Base-by-base conservation (phyloP, 192 early-diverging fungal species). In the Phycomyces blakesleeanus region DNA sequence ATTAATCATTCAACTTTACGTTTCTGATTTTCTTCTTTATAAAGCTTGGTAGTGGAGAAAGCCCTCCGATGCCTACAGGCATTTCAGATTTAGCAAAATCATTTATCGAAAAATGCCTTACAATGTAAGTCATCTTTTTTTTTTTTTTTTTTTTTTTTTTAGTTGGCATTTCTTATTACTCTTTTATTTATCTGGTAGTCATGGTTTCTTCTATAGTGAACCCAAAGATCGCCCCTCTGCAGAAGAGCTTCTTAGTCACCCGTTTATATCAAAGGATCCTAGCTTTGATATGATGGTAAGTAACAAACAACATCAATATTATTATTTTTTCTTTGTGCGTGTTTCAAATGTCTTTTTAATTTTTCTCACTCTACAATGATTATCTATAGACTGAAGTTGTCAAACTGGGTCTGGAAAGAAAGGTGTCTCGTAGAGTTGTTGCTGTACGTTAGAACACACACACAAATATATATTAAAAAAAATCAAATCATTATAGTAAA, bases 161-260 rank as follows among this genome's bases (percentile, higher is more conserved):
- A 34, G 29, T 34, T 34, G 2, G 7, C 89, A 65, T 87, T 83
- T 64, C 75, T 21, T 42, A n/a, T 67, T 58, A 37, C 15, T 38
- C 22, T 41, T 44, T 38, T 10, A n/a, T n/a, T n/a, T n/a, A n/a
- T n/a, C n/a, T n/a, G n/a, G n/a, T n/a, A n/a, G n/a, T n/a, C n/a
- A n/a, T n/a, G n/a, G n/a, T n/a, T n/a, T n/a, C n/a, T n/a, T n/a
- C n/a, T n/a, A n/a, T n/a, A 84, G 87, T 9, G 87, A 94, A 61
- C 89, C 93, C 2, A 83, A 84, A 25, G 57, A 68, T 26, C 75
- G 95, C 26, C 89, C 90, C 51, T 85, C 92, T 1, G 95, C 93
- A 3, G 55, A 73, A 0, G 77, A 88, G 52, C 72, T 94, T 21
- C 69, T 86, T n/a, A 49, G 74, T 1, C 83, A 95, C 73, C 53